Evolutionary conservation across 352 stramenopile species (phyloP).

Genomic region (Phytopythium sindhum): DNA sequence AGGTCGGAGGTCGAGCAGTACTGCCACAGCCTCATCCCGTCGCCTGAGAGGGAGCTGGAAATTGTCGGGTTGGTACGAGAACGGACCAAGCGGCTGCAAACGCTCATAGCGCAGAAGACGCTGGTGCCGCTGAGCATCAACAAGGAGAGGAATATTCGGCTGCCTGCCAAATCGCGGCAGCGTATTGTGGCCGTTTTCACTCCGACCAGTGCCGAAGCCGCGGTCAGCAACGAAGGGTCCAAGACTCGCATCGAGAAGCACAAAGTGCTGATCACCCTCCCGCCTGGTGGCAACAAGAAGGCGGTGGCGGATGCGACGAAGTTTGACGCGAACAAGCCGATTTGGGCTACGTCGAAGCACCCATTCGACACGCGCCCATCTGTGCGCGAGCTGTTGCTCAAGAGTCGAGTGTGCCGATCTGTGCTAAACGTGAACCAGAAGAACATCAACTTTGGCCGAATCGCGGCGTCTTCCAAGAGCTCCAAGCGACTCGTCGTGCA

Average conservation of each 20-base stretch:
- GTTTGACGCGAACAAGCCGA: conserved; percentile 53
- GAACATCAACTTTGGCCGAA: conserved; percentile 90
- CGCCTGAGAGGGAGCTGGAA: conserved; percentile 72
- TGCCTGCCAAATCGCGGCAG: conserved; percentile 73
- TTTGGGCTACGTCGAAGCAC: conserved; percentile 73
- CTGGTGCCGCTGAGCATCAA: conserved; percentile 53
- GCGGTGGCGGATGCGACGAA: conserved; percentile 52
- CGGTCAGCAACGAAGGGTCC: conserved; percentile 29
- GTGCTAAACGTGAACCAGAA: conserved; percentile 91
- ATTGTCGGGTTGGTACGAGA: conserved; percentile 79
- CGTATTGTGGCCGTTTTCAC: conserved; percentile 80
- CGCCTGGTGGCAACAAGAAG: conserved; percentile 83
- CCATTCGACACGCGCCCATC: conserved; percentile 76
- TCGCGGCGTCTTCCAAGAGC: conserved; percentile 81
- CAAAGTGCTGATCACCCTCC: conserved; percentile 86
- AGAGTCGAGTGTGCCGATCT: conserved; percentile 80
- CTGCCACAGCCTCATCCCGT: conserved; percentile 56
- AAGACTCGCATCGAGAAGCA: conserved; percentile 84
- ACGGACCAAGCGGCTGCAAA: conserved; percentile 61
- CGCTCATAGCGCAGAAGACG: conserved; percentile 65
- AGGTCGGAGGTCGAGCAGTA: conserved; percentile 68
- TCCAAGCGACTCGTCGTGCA: conserved; percentile 84
- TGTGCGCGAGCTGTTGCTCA: conserved; percentile 81
- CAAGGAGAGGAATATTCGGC: conserved; percentile 77
- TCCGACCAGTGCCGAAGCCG: conserved; percentile 36